phyloP scores from a whole-genome alignment of 495 filamentous ascomycete genomes.

The Xylaria telfairii region DNA sequence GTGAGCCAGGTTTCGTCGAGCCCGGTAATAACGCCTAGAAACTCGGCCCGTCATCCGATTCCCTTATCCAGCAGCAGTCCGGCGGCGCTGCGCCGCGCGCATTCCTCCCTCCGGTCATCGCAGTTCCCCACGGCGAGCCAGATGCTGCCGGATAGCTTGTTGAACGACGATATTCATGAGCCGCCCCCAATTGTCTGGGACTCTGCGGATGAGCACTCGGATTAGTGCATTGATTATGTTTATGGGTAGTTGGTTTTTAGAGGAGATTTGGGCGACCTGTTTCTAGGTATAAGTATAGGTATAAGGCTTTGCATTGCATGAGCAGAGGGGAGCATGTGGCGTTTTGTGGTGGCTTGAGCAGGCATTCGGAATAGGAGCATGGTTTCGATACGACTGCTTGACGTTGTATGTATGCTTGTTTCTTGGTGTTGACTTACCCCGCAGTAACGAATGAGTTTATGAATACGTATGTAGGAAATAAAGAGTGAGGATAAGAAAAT shows the following conservation, averaged over 20 bases:
- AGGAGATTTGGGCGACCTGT: neutral
- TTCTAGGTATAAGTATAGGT: neutral
- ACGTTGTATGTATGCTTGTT: neutral
- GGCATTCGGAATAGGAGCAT: neutral
- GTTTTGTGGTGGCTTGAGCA: neutral
- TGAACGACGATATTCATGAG: constrained; percentile 52
- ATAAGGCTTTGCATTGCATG: neutral
- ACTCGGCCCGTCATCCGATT: constrained; percentile 35
- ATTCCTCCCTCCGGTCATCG: constrained; percentile 44
- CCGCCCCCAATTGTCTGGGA: constrained; percentile 53
- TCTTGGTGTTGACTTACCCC: neutral
- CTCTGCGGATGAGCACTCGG: constrained; percentile 52
- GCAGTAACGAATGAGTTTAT: neutral
- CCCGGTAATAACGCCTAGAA: constrained; percentile 37
- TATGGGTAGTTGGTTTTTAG: neutral
- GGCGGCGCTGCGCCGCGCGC: constrained; percentile 22
- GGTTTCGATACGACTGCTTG: neutral
- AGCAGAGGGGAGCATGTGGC: neutral
- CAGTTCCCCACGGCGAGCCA: constrained; percentile 55
- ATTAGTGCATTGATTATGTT: constrained; percentile 23
- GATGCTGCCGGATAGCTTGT: constrained; percentile 60
- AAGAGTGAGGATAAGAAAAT: neutral
- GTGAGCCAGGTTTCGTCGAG: constrained; percentile 44
- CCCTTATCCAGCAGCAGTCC: constrained; percentile 35
- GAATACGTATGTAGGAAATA: neutral